Percentiles rank a stretch among this genome's conserved stretches.
These are phyloP conservation scores for Globomyces sp. DNA, from an alignment of 371 early-diverging fungal genomes.

Conservation along the genomic window DNA sequence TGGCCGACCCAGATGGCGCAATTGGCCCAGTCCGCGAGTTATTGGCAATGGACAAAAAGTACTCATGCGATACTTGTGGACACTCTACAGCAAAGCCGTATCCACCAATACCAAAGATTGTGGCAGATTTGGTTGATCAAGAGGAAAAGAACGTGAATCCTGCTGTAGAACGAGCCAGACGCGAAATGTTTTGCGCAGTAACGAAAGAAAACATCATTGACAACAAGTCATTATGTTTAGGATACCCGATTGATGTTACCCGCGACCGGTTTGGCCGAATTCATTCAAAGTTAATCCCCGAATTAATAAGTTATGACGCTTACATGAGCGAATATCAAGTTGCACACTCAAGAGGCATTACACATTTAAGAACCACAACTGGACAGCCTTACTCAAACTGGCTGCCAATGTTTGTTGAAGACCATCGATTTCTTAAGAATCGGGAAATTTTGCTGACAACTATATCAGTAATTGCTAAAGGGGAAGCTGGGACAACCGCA, in stretches of 20 bases:
- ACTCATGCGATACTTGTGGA: neutral
- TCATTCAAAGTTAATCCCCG: neutral
- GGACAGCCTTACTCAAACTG: neutral
- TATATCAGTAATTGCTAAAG: neutral
- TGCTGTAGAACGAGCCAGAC: neutral
- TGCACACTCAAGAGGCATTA: neutral
- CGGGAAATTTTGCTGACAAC: neutral
- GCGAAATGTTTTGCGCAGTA: neutral
- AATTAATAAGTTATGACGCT: slow-evolving; percentile 2
- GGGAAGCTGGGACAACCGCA: neutral
- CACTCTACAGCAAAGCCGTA: slow-evolving; percentile 3
- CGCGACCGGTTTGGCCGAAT: neutral
- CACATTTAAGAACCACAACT: neutral
- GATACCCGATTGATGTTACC: neutral
- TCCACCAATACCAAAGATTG: neutral
- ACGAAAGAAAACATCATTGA: slow-evolving; percentile 1
- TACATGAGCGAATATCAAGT: slow-evolving; percentile 1
- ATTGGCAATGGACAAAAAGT: neutral
- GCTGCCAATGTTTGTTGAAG: neutral
- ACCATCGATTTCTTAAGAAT: neutral
- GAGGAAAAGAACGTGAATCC: neutral
- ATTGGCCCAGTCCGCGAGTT: neutral
- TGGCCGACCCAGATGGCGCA: slow-evolving; percentile 1
- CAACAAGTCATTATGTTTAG: neutral
- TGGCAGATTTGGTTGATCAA: neutral